Percentiles rank a stretch among this genome's conserved stretches.
phyloP scores from a whole-genome alignment of 257 asterid genomes.

The Fraxinus americana region DNA sequence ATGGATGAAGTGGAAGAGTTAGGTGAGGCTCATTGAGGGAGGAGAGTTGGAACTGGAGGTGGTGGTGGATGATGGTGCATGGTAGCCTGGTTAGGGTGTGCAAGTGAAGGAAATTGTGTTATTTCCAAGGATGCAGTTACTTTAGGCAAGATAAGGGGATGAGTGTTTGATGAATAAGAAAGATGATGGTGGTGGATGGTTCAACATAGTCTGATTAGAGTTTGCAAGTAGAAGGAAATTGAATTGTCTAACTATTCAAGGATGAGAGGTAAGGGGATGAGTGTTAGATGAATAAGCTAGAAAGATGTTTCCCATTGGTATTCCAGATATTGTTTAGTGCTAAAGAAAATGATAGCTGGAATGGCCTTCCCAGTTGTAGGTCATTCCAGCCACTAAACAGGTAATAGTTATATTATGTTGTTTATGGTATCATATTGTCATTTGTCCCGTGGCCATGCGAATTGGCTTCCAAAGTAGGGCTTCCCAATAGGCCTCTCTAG shows the following conservation, averaged over 20 bases:
- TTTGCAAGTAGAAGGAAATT: background rate
- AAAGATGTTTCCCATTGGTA: background rate
- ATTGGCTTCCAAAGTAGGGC: background rate
- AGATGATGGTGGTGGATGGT: background rate
- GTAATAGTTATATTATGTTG: background rate
- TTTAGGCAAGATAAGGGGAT: background rate
- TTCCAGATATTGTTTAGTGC: background rate
- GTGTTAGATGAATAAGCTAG: background rate
- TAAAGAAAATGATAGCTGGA: background rate
- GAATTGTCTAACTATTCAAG: background rate
- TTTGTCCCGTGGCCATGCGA: background rate
- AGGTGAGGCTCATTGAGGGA: background rate
- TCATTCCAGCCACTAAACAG: background rate
- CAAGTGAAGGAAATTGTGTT: background rate
- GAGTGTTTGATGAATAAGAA: background rate
- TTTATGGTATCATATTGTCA: background rate
- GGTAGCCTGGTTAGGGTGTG: background rate
- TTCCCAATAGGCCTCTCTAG: background rate
- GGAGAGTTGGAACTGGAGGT: background rate
- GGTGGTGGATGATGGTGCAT: background rate
- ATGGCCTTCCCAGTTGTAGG: background rate
- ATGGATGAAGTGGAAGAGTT: background rate
- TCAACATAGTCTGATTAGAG: background rate
- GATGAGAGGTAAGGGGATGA: background rate
- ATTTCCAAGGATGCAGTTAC: background rate